Evolutionary conservation across 495 filamentous ascomycete species (phyloP).

Genomic region (Podospora sp.): DNA sequence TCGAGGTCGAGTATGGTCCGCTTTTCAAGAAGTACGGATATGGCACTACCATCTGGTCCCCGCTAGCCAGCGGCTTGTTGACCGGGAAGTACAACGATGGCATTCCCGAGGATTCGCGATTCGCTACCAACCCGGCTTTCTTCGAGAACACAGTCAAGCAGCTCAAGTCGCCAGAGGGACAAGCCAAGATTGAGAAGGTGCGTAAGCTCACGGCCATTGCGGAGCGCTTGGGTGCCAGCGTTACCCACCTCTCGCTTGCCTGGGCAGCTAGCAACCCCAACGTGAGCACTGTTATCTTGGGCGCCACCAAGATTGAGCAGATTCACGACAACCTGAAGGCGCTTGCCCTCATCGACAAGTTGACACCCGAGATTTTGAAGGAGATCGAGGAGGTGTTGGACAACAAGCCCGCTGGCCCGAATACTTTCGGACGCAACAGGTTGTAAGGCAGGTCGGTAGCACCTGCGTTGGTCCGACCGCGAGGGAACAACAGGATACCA

Average conservation of each 20-base stretch:
- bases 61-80: constrained; percentile 68
- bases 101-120: constrained; percentile 59
- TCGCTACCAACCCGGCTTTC: constrained; percentile 50
- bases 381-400: constrained; percentile 63
- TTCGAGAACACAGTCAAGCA: constrained; percentile 42
- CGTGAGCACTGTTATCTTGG: constrained; percentile 71
- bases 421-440: constrained; percentile 28
- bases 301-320: constrained; percentile 72
- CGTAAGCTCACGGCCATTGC: constrained; percentile 60
- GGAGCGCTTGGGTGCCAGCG: constrained; percentile 62
- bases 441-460: neutral
- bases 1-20: constrained; percentile 73
- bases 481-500: too few relatives aligned
- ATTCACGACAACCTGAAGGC: constrained; percentile 68
- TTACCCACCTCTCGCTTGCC: constrained; percentile 65
- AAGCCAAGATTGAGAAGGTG: constrained; percentile 50
- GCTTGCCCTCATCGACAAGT: constrained; percentile 61
- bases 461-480: too few relatives aligned
- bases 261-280: constrained; percentile 80
- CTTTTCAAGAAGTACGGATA: constrained; percentile 65
- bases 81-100: constrained; percentile 82
- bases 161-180: constrained; percentile 35
- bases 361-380: constrained; percentile 67
- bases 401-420: constrained; percentile 34
- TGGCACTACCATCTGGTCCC: constrained; percentile 73